Percentiles rank a stretch among this genome's conserved stretches.
These are phyloP conservation scores for Petasospora fabianii DNA, from an alignment of 1,139 yeast genomes.

Conservation along the genomic window DNA sequence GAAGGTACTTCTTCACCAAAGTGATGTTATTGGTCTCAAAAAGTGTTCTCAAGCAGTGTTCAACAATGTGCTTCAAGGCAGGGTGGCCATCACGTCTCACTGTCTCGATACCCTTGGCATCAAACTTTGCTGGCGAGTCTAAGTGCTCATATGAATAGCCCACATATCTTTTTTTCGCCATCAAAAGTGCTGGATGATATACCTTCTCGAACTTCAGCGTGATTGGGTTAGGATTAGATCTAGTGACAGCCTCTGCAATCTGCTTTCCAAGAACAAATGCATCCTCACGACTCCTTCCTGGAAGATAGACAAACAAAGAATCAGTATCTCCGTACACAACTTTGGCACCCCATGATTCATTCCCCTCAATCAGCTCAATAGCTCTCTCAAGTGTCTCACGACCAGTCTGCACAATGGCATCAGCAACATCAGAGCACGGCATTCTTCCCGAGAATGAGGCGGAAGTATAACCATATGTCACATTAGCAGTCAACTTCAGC, in stretches of 20 bases:
- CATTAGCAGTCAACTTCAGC: constrained; percentile 85
- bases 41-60: constrained; percentile 58
- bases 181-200: constrained; percentile 76
- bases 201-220: constrained; percentile 88
- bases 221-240: constrained; percentile 75
- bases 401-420: constrained; percentile 88
- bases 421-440: constrained; percentile 96
- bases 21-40: constrained; percentile 76
- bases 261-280: constrained; percentile 74
- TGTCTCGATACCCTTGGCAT: constrained; percentile 96
- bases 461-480: constrained; percentile 92
- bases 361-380: constrained; percentile 60
- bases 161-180: constrained; percentile 87
- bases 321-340: constrained; percentile 98
- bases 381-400: constrained; percentile 77
- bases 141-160: constrained; percentile 72
- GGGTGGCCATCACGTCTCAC: constrained; percentile 93
- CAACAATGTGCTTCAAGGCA: constrained; percentile 82
- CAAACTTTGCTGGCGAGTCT: constrained; percentile 57
- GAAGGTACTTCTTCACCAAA: constrained; percentile 58
- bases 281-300: constrained; percentile 72
- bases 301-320: constrained; percentile 83
- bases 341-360: constrained; percentile 71
- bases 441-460: constrained; percentile 94
- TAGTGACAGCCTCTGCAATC: constrained; percentile 62